These are phyloP conservation scores for Capsicum pubescens DNA, from an alignment of 257 asterid genomes.

Conservation along the genomic window DNA sequence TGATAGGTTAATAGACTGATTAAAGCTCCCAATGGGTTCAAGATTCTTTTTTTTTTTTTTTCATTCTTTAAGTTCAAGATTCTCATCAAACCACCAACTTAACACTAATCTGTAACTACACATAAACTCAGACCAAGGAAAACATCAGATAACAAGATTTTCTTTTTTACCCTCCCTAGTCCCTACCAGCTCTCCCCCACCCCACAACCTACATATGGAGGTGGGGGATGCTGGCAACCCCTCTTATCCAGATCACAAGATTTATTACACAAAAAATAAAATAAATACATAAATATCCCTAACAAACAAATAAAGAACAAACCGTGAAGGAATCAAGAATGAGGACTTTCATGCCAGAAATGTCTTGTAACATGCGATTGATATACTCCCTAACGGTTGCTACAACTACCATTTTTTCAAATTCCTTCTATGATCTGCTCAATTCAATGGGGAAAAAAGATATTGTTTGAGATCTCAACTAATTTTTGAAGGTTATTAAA, in stretches of 20 bases:
- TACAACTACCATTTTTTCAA: slow-evolving; percentile 65
- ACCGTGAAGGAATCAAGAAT: slow-evolving; percentile 92
- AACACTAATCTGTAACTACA: not conserved
- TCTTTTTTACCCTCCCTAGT: too few relatives aligned
- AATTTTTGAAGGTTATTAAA: slow-evolving; percentile 6
- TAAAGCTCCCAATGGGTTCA: not conserved
- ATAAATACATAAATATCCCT: not conserved
- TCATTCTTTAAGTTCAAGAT: not conserved
- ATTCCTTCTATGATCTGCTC: not conserved
- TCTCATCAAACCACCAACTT: not conserved
- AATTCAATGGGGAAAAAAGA: not conserved
- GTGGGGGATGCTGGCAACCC: too few relatives aligned
- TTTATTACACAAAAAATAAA: not conserved
- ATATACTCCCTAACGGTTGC: slow-evolving; percentile 76
- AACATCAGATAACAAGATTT: not conserved
- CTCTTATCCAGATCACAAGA: not conserved
- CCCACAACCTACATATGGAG: too few relatives aligned
- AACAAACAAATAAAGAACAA: not conserved
- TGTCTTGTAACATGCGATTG: slow-evolving; percentile 88
- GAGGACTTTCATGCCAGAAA: slow-evolving; percentile 97
- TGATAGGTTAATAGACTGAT: not conserved
- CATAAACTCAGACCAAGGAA: not conserved
- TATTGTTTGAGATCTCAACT: slow-evolving; percentile 6
- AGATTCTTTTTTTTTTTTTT: not conserved
- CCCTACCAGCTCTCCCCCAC: too few relatives aligned